Base-by-base conservation (phyloP, 202 grass and related monocot genomes). In the Panicum hallii region DNA sequence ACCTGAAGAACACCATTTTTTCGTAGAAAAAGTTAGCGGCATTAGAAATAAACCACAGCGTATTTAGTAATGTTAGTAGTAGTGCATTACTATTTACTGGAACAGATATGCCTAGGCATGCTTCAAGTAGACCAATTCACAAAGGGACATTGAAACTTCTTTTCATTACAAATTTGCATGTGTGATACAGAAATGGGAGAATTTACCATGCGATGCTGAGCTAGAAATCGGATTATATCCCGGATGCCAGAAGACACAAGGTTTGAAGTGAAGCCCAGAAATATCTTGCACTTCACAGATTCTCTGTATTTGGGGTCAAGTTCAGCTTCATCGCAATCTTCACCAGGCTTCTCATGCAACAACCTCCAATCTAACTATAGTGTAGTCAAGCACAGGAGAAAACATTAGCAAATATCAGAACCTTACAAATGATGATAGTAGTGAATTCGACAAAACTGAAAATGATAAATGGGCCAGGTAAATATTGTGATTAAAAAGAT, bases 241-340 rank as follows among this genome's bases (percentile, higher is more conserved):
- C 96, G 80, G 82, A 95, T 87, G 48, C 96, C 96, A 82, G 96
- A 98, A 76, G 96, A 98, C 60, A 94, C 72, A n/a, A 98, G 91
- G 83, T 98, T 98, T 32, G 96, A 98, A 90, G 96, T 98, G 72
- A 98, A 98, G 11, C 96, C 96, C 34, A 98, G 87, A 87, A 98
- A 98, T 30, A 95, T 95, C 83, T 98, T 98, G 91, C 96, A 98
- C 66, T 90, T 90, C 10, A 98, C 89, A 67, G 93, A 93, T 82
- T 95, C 88, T 87, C 93, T 98, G 53, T 90, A 92, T 56, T 60
- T 83, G 17, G 89, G 91, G 76, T 98, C 84, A 70, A 95, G 87
- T 77, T 93, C 93, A 12, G 70, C 79, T 63, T 90, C 84, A 71
- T 95, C 89, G 19, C 85, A 95, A 72, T 95, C 93, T 57, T 84